phyloP scores from a whole-genome alignment of 1,284 basidiomycete genomes.

The Ganoderma lingzhi region DNA sequence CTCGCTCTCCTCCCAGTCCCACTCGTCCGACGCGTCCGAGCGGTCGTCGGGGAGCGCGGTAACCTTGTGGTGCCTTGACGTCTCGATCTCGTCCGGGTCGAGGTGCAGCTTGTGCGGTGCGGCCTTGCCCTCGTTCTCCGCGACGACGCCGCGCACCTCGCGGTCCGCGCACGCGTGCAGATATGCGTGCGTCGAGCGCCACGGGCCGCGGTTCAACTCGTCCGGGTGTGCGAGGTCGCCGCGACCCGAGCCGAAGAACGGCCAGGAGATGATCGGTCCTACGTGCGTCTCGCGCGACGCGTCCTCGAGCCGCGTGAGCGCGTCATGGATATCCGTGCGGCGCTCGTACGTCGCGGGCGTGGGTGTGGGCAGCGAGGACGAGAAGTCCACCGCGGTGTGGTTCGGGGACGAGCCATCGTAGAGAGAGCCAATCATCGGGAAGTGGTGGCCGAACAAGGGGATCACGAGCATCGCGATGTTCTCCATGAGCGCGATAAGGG shows the following conservation, averaged over 20 bases:
- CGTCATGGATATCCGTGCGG: slow-evolving; percentile 29
- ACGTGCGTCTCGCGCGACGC: slow-evolving; percentile 58
- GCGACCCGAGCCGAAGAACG: slow-evolving; percentile 84
- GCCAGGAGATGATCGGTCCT: slow-evolving; percentile 85
- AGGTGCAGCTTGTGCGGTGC: slow-evolving; percentile 79
- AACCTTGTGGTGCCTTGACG: slow-evolving; percentile 73
- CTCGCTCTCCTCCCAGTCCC: slow-evolving; percentile 77
- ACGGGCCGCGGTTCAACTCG: slow-evolving; percentile 81
- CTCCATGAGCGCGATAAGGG: slow-evolving; percentile 67
- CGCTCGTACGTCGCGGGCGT: slow-evolving; percentile 37
- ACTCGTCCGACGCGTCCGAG: slow-evolving; percentile 77
- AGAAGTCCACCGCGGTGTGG: slow-evolving; percentile 25
- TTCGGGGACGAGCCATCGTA: slow-evolving; percentile 62
- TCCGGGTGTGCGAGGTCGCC: slow-evolving; percentile 72
- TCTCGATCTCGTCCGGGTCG: slow-evolving; percentile 76
- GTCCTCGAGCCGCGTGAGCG: slow-evolving; percentile 23
- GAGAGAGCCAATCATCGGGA: slow-evolving; percentile 74
- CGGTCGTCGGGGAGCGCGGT: slow-evolving; percentile 71
- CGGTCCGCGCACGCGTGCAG: slow-evolving; percentile 68
- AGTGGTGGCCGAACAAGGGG: slow-evolving; percentile 78
- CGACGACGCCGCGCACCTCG: slow-evolving; percentile 71
- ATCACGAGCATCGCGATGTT: slow-evolving; percentile 72
- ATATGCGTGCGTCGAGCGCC: slow-evolving; percentile 66
- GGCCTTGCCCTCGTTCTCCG: slow-evolving; percentile 77
- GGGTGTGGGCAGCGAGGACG: slow-evolving; percentile 40